A percentile compares a stretch with the other conserved stretches of the same genome.
These are phyloP conservation scores for Xylaria intraflava DNA, from an alignment of 495 filamentous ascomycete genomes.

Conservation along the genomic window DNA sequence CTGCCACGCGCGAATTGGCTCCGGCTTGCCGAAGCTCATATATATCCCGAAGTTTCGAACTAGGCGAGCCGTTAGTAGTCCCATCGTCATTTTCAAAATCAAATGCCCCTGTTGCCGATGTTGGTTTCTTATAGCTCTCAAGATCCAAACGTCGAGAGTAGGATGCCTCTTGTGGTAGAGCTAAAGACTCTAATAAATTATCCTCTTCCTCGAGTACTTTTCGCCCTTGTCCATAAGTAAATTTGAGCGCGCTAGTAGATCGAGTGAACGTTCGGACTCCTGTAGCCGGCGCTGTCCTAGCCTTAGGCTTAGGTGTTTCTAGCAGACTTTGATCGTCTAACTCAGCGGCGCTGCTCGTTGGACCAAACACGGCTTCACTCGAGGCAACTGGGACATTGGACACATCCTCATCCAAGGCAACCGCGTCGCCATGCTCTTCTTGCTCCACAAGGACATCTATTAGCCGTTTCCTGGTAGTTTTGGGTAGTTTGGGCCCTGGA, in stretches of 20 bases:
- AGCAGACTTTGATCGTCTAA: conserved; percentile 14
- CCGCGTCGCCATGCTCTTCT: conserved; percentile 17
- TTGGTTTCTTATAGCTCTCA: conserved; percentile 26
- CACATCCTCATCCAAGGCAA: conserved; percentile 7
- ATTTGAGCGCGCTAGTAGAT: conserved; percentile 30
- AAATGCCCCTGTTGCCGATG: conserved; percentile 23
- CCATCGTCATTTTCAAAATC: conserved; percentile 49
- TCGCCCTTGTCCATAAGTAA: conserved; percentile 45
- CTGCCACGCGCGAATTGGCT: conserved; percentile 70
- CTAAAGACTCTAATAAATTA: conserved; percentile 23
- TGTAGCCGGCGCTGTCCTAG: conserved; percentile 10
- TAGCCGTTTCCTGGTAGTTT: conserved; percentile 38
- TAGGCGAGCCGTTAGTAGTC: conserved; percentile 58
- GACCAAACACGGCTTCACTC: conserved; percentile 13
- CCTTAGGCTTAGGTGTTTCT: conserved; percentile 17
- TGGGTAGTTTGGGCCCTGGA: not conserved
- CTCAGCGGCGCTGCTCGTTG: conserved; percentile 15
- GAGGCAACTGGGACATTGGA: conserved; percentile 5
- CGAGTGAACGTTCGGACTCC: conserved; percentile 20
- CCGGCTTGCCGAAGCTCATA: conserved; percentile 87
- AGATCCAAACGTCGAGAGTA: conserved; percentile 36
- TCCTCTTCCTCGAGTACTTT: conserved; percentile 40
- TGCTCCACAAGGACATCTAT: conserved; percentile 53
- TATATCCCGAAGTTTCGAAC: conserved; percentile 45
- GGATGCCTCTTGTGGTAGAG: conserved; percentile 17